Conservation (phyloP, 1,284 basidiomycete genomes). For the Ustilago hordei region DNA sequence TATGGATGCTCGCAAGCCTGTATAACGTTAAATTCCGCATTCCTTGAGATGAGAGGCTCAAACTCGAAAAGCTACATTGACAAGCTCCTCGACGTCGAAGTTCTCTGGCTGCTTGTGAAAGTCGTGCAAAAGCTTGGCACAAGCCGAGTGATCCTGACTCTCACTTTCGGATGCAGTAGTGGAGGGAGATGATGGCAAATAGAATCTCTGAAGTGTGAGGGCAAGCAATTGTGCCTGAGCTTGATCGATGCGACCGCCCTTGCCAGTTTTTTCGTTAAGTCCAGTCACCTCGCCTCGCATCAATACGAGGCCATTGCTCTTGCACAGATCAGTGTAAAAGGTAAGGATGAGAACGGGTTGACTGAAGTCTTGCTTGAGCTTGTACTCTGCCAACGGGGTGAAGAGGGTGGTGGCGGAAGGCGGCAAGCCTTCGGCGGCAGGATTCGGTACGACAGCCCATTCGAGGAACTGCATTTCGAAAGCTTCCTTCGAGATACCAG, state of each 20-base stretch:
- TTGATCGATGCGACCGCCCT: conserved; percentile 72
- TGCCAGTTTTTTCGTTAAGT: conserved; percentile 57
- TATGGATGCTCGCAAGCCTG: neutral
- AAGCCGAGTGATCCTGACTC: conserved; percentile 27
- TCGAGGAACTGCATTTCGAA: conserved; percentile 68
- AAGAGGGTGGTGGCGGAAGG: conserved; percentile 75
- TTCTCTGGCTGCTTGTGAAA: conserved; percentile 59
- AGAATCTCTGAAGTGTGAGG: conserved; percentile 65
- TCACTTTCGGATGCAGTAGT: conserved; percentile 5
- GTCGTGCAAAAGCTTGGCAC: conserved; percentile 52
- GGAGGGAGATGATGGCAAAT: conserved; percentile 45
- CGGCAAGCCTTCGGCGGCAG: conserved; percentile 18
- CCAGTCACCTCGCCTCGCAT: conserved; percentile 92
- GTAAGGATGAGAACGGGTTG: conserved; percentile 91
- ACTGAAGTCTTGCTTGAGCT: conserved; percentile 84
- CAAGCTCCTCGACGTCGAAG: conserved; percentile 60
- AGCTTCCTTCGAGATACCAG: conserved; percentile 40
- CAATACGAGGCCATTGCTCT: conserved; percentile 84
- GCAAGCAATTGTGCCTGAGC: conserved; percentile 63
- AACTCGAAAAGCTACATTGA: conserved; percentile 52
- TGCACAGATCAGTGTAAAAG: conserved; percentile 87
- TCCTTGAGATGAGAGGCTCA: conserved; percentile 1
- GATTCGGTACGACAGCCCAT: conserved; percentile 59
- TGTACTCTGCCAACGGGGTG: conserved; percentile 94
- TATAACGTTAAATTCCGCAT: neutral